phyloP scores from a whole-genome alignment of 495 filamentous ascomycete genomes.

The Jackrogersella minutella region DNA sequence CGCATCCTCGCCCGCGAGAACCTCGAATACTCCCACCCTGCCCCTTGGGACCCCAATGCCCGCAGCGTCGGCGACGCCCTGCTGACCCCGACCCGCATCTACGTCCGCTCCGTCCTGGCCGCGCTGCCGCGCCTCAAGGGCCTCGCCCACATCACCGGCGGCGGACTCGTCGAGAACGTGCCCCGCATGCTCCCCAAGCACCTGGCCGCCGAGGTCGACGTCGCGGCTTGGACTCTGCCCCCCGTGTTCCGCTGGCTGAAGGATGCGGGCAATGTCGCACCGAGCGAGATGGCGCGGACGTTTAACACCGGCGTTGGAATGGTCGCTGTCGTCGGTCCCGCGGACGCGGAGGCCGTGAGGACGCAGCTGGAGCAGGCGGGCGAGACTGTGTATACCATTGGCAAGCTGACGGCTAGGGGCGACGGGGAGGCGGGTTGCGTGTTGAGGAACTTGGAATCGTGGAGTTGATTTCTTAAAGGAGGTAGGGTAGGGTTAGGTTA shows the following conservation, averaged over 20 bases:
- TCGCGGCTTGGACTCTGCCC: conserved; percentile 72
- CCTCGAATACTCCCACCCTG: conserved; percentile 70
- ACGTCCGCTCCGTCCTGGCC: conserved; percentile 75
- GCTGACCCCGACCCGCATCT: conserved; percentile 81
- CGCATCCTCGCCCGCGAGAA: conserved; percentile 78
- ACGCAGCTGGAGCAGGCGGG: conserved; percentile 66
- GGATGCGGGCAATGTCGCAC: conserved; percentile 72
- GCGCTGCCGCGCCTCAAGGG: conserved; percentile 76
- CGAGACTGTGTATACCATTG: conserved; percentile 81
- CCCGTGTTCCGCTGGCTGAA: conserved; percentile 87
- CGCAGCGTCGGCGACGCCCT: conserved; percentile 67
- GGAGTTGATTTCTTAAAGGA: conserved; percentile 53
- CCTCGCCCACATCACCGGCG: conserved; percentile 95
- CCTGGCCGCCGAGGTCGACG: conserved; percentile 80
- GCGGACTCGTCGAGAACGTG: conserved; percentile 89
- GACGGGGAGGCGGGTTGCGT: conserved; percentile 70
- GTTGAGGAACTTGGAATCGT: conserved; percentile 72
- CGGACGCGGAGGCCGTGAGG: conserved; percentile 61
- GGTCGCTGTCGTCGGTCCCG: conserved; percentile 77
- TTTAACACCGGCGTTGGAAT: conserved; percentile 96
- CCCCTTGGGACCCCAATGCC: conserved; percentile 73
- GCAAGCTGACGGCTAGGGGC: conserved; percentile 65
- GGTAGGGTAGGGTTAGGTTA: not conserved
- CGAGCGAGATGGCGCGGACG: conserved; percentile 82
- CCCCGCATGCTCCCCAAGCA: conserved; percentile 85